Evolutionary conservation across 352 stramenopile species (phyloP).

Genomic region (Phytophthora aleatoria): DNA sequence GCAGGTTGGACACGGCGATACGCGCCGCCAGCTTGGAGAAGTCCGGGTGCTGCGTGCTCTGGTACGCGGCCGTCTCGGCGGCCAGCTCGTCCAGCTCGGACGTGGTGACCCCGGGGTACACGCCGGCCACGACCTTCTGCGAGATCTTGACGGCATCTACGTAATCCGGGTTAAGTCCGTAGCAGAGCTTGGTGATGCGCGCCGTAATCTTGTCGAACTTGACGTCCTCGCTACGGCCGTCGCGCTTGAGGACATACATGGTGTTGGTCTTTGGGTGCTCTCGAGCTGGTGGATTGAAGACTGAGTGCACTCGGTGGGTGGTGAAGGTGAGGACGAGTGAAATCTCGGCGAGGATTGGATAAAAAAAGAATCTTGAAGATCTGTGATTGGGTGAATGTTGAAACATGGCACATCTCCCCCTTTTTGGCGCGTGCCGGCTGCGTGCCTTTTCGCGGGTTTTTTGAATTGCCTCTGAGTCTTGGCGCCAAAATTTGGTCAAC

Average conservation of each 20-base stretch:
- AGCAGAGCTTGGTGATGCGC: constrained; percentile 98
- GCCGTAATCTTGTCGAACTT: constrained; percentile 99
- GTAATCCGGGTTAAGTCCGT: constrained; percentile 97
- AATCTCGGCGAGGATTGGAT: constrained; percentile 17
- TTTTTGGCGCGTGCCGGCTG: constrained; percentile 16
- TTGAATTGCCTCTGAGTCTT: not conserved
- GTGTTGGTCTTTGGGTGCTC: not conserved
- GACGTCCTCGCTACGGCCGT: constrained; percentile 92
- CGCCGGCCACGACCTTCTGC: constrained; percentile 99
- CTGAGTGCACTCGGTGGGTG: constrained; percentile 18
- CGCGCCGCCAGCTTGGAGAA: constrained; percentile 98
- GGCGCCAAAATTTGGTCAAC: not conserved
- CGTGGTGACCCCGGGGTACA: constrained; percentile 99
- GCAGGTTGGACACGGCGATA: constrained; percentile 98
- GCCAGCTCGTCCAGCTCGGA: constrained; percentile 98
- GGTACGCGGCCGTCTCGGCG: constrained; percentile 97
- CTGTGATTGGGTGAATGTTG: constrained; percentile 10
- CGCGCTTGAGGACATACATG: constrained; percentile 96
- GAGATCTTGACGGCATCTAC: constrained; percentile 97
- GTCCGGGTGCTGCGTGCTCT: constrained; percentile 97
- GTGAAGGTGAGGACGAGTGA: constrained; percentile 9
- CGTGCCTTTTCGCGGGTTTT: constrained; percentile 22
- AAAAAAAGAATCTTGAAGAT: not conserved
- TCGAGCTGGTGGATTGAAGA: constrained; percentile 26
- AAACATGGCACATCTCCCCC: not conserved